A percentile compares a stretch with the other conserved stretches of the same genome.
These are phyloP conservation scores for Diaporthe citri DNA, from an alignment of 2,329 filamentous ascomycete genomes.

Conservation along the genomic window DNA sequence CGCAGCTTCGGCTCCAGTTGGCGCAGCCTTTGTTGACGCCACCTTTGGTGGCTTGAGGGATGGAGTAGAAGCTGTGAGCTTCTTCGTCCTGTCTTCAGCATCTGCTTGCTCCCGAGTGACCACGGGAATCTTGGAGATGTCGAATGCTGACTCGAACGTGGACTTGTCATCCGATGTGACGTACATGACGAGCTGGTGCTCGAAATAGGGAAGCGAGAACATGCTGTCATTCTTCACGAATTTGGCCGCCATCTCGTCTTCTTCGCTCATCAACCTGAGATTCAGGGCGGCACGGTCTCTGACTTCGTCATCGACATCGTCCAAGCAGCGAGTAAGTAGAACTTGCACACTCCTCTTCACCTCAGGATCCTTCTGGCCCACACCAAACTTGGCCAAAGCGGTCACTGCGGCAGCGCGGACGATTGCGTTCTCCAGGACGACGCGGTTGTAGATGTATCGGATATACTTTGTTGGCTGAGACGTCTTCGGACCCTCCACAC, in stretches of 20 bases:
- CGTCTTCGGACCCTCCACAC: constrained; percentile 94
- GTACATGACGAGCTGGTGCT: constrained; percentile 98
- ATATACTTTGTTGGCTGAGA: constrained; percentile 98
- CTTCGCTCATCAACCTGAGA: constrained; percentile 90
- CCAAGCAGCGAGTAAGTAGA: constrained; percentile 90
- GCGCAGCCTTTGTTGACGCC: constrained; percentile 78
- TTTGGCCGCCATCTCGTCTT: constrained; percentile 84
- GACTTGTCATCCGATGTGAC: constrained; percentile 92
- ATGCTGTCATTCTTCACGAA: constrained; percentile 98
- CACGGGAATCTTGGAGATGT: constrained; percentile 89
- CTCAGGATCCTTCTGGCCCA: constrained; percentile 94
- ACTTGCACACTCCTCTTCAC: constrained; percentile 97
- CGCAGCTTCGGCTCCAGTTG: constrained; percentile 78
- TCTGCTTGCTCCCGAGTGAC: constrained; percentile 97
- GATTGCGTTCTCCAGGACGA: constrained; percentile 96
- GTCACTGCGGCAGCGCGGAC: constrained; percentile 96
- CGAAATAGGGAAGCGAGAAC: constrained; percentile 94
- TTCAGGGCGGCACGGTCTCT: constrained; percentile 95
- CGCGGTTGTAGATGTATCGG: constrained; percentile 98
- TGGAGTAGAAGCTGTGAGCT: constrained; percentile 91
- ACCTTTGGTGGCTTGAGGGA: constrained; percentile 93
- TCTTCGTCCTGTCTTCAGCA: constrained; percentile 96
- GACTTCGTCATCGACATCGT: constrained; percentile 98
- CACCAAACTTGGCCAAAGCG: constrained; percentile 95
- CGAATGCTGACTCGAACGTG: constrained; percentile 87